Evolutionary conservation across 768 basidiomycete genomes (phyloP).

Genomic region (Termitomyces bulborhizus): DNA sequence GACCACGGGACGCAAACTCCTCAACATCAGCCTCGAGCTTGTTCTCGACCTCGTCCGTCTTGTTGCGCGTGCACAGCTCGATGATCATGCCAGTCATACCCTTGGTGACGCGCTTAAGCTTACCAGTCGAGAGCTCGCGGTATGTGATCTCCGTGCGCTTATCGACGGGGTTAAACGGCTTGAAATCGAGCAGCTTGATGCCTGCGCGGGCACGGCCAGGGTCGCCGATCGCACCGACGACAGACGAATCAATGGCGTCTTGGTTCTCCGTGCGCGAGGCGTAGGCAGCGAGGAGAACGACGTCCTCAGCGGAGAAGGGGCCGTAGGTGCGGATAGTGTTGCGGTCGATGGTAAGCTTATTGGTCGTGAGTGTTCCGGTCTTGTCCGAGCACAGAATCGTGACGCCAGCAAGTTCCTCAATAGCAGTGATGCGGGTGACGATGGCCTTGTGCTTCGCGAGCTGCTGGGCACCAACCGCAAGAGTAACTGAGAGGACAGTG

Average conservation of each 20-base stretch:
- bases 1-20: constrained; percentile 92
- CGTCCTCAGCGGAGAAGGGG: constrained; percentile 81
- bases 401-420: constrained; percentile 96
- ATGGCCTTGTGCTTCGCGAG: constrained; percentile 99
- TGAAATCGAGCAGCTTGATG: constrained; percentile 97
- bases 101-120: constrained; percentile 98
- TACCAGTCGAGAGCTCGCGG: constrained; percentile 89
- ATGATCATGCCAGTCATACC: constrained; percentile 99
- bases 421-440: constrained; percentile 98
- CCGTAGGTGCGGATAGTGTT: constrained; percentile 89
- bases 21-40: constrained; percentile 92
- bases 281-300: constrained; percentile 91
- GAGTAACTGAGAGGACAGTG: constrained; percentile 95
- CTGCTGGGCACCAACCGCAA: constrained; percentile 98
- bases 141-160: constrained; percentile 99
- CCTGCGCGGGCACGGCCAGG: constrained; percentile 73
- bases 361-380: constrained; percentile 97
- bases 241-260: constrained; percentile 92
- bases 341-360: constrained; percentile 97
- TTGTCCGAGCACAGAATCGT: constrained; percentile 99
- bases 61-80: constrained; percentile 95
- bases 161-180: constrained; percentile 99
- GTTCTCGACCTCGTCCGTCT: constrained; percentile 89
- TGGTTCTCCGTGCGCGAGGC: constrained; percentile 98
- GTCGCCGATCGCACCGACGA: constrained; percentile 76